Conservation (phyloP, 768 basidiomycete genomes). For the Pulveroboletus sp. region DNA sequence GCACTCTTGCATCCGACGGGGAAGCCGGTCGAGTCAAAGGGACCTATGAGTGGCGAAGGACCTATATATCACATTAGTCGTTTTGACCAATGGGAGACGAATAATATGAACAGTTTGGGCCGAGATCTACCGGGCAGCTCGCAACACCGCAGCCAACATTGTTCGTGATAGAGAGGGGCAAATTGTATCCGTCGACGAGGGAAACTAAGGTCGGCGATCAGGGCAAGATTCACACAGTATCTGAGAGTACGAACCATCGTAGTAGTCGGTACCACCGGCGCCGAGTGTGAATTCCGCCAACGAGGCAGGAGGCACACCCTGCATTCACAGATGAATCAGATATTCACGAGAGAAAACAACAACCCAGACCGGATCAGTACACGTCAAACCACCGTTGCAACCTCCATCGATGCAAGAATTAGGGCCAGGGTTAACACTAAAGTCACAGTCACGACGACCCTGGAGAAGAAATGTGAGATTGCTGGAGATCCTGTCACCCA, state of each 20-base stretch:
- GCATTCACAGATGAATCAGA: neutral
- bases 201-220: constrained; percentile 39
- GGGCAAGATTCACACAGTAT: neutral
- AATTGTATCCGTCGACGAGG: constrained; percentile 61
- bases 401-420: constrained; percentile 62
- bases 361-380: constrained; percentile 41
- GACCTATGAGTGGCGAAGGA: constrained; percentile 47
- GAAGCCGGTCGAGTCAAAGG: constrained; percentile 48
- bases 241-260: constrained; percentile 46
- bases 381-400: constrained; percentile 64
- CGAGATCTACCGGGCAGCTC: constrained; percentile 58
- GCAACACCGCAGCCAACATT: constrained; percentile 50
- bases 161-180: constrained; percentile 56
- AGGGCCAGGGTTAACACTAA: constrained; percentile 44
- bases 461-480: constrained; percentile 11
- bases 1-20: constrained; percentile 60
- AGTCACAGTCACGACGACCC: constrained; percentile 59
- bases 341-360: neutral
- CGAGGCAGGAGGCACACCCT: constrained; percentile 65
- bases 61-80: constrained; percentile 29
- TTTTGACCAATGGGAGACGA: neutral
- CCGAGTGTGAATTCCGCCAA: constrained; percentile 66
- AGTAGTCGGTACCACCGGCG: constrained; percentile 45
- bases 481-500: neutral
- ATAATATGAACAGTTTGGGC: constrained; percentile 43